Evolutionary conservation across 345 rosid species (phyloP), one percentile per base, ranked within the genome.

Genomic region (Toxicodendron radicans): DNA sequence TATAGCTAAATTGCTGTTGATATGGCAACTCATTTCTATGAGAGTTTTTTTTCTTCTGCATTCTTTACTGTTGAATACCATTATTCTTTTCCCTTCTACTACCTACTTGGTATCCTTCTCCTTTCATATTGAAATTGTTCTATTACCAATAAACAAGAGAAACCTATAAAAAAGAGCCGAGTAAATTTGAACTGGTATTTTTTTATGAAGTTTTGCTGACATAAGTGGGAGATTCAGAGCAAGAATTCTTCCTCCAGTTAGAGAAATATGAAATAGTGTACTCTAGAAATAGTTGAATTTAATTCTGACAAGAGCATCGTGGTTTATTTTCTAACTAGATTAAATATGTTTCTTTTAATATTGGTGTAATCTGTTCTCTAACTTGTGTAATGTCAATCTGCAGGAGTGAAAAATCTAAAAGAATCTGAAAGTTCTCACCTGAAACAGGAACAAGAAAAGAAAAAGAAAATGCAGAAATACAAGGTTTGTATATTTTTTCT

Each of bases 381-480:
- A 43, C 73, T 54, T 61, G 21, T 30, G 27, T 49, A 21, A 33
- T 59, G 46, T 32, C 75, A 74, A 60, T 58, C 35, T 65, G 78
- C 75, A 81, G 86, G 83, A 73, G 82, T 53, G 72, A 80, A 80
- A 64, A 75, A 74, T 83, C 72, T 70, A 60, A 82, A 75, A 70
- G 88, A 86, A 65, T 85, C 72, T 49, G 91, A 86, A 78, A 87
- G 92, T 85, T 78, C 73, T 70, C 78, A 72, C 77, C 85, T 94
- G 78, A 88, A 80, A 73, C 90, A 82, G 78, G 86, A 83, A 74
- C 90, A 82, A 66, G 83, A 86, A 81, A 87, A 74, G 48, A 93
- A 83, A 76, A 86, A 81, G 82, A 87, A 78, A 77, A 76, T 66
- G 77, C 80, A 30, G 64, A 94, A 85, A 68, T 94, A 88, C 84